Base-by-base conservation (phyloP, 2,329 filamentous ascomycete species). In the Remersonia thermophila region DNA sequence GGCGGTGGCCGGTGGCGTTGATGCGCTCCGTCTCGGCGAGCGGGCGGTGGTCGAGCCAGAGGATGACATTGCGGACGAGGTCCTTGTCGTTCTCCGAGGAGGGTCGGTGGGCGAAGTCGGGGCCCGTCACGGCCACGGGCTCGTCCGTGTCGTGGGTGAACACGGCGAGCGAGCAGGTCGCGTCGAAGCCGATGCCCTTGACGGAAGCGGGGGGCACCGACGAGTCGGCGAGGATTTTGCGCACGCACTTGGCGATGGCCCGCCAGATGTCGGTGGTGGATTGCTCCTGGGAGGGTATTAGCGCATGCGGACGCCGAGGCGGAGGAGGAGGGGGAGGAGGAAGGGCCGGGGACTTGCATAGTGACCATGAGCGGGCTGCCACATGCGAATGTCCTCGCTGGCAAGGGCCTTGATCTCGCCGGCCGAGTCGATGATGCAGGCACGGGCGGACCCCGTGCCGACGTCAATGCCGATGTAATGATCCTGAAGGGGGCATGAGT, bases 241-340 rank as follows among this genome's bases (percentile, higher is more conserved):
- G 80, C 27, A 95, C 85, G 29, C 85, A 91, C 42, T 76, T 71
- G 64, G 87, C 94, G 56, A 98, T 94, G 60, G 85, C 89, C 45
- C 77, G 72, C 91, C 91, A 98, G 54, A 98, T 98, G 58, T 98
- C 84, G 34, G 78, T 83, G 0, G 91, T 96, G 12, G 89, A 96
- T 89, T 98, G 91, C 66, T 98, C 91, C 86, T 66, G 40, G 12
- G 3, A 9, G 6, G 5, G 20, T 17, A 27, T 30, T 37, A 34
- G 33, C 29, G 13, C 20, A n/a, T n/a, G 5, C 28, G 15, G 10
- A n/a, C 2, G 7, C 18, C 15, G 20, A 13, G n/a, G n/a, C n/a
- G n/a, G n/a, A 12, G 7, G 2, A 15, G 3, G 15, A 15, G 7
- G 1, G 8, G 8, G 23, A 13, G 25, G 8, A 25, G 7, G 2